These are phyloP conservation scores for Paracorniculantispora psalliotae DNA, from an alignment of 2,329 filamentous ascomycete genomes.

Conservation along the genomic window DNA sequence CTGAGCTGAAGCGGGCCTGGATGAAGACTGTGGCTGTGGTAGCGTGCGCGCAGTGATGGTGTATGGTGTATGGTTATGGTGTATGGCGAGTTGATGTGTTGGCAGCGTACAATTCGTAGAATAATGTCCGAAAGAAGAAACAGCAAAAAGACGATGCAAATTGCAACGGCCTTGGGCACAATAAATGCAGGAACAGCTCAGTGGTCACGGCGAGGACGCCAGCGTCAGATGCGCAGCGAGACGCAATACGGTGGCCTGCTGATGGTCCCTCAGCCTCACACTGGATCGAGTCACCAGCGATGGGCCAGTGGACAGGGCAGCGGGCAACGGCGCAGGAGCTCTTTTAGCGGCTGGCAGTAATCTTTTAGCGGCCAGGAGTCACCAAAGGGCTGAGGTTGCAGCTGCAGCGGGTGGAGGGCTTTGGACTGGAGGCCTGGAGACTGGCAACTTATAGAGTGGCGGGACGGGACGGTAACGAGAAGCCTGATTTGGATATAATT, in stretches of 20 bases:
- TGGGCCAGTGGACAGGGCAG: constrained; percentile 4
- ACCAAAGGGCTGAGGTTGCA: neutral
- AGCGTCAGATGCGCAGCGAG: constrained; percentile 20
- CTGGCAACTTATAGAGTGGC: no score
- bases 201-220: constrained; percentile 8
- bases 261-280: constrained; percentile 38
- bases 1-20: neutral
- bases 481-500: no score
- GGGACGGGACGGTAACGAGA: no score
- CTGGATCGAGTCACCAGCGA: constrained; percentile 23
- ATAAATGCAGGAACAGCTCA: constrained; percentile 25
- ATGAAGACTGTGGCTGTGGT: constrained; percentile 5
- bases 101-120: constrained; percentile 4
- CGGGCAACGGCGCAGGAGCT: neutral
- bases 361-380: neutral
- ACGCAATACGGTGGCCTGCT: constrained; percentile 32
- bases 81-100: constrained; percentile 1
- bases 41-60: neutral
- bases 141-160: constrained; percentile 13
- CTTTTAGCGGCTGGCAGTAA: neutral
- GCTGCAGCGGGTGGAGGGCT: neutral
- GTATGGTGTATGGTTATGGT: no score
- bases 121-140: constrained; percentile 14
- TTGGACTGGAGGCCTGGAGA: no score
- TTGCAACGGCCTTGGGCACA: constrained; percentile 16